Base-by-base conservation (phyloP, 768 basidiomycete genomes). In the Tylopilus felleus region DNA sequence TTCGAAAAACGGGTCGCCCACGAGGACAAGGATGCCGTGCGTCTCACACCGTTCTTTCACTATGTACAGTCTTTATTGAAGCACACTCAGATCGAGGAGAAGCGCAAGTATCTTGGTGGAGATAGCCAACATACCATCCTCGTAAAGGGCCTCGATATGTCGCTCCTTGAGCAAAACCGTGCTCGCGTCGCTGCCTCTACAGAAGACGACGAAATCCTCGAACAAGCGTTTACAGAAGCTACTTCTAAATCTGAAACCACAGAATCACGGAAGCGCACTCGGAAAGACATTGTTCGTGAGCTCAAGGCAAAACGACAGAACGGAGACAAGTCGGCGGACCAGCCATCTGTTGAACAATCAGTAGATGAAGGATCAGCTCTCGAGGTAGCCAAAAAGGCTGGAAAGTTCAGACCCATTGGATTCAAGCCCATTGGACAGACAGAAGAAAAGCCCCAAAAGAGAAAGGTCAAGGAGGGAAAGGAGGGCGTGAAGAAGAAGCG, bases 141-240 rank as follows among this genome's bases (percentile, higher is more conserved):
- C 12, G 90, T 94, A 39, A 96, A 93, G 65, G 92, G 92, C 25
- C 83, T 98, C 43, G 95, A 98, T 65, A 79, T 87, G 59, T 87
- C 91, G 0, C 80, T 97, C 8, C 76, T 97, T 16, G 88, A 92
- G 63, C 89, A 92, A 60, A 85, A 88, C 58, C 93, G 85, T 70
- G 86, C 87, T 4, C 83, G 85, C 36, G 75, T 74, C 2, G 73
- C 76, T 3, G 69, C 75, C n/a, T 74, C 80, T 14, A 74, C 77
- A 5, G 85, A 85, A 44, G 88, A 90, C 60, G 91, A 96, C 56
- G 90, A 90, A 13, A 78, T 82, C 2, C 83, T 94, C 25, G 95
- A 98, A 65, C 78, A 83, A 56, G 88, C 83, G 0, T 90, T 89
- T 67, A 60, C 66, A 13, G 81, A 82, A 56, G 77, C 71, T 9